Conservation (phyloP, 352 stramenopile species). For the Phytophthora fragariae region DNA sequence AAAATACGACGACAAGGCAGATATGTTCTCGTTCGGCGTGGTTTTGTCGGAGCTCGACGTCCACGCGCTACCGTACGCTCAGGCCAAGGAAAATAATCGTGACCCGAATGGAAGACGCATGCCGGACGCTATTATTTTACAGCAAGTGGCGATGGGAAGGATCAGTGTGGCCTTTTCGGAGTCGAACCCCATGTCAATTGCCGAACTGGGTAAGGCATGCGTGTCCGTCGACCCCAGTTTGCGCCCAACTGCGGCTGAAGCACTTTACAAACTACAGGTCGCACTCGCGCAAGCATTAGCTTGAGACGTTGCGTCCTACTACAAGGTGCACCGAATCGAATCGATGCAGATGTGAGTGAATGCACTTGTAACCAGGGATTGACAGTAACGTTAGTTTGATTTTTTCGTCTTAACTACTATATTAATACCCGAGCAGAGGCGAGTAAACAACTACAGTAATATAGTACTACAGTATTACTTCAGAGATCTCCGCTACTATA, state of each 20-base stretch:
- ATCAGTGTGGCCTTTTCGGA: neutral
- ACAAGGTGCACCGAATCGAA: too few species aligned
- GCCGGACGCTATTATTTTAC: neutral
- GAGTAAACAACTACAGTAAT: too few species aligned
- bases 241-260: neutral
- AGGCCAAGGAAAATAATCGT: neutral
- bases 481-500: too few species aligned
- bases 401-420: too few species aligned
- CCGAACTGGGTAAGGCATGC: neutral
- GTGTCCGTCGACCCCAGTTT: neutral
- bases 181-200: neutral
- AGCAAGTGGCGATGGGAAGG: neutral
- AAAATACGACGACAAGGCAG: neutral
- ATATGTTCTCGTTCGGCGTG: neutral
- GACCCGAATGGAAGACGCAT: neutral
- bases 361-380: too few species aligned
- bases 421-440: too few species aligned
- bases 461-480: too few species aligned
- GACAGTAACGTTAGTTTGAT: too few species aligned
- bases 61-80: neutral
- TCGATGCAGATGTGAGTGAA: too few species aligned
- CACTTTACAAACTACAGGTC: neutral
- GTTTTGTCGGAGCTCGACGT: neutral
- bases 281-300: neutral
- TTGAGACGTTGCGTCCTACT: too few species aligned